Base-by-base conservation (phyloP, 768 basidiomycete species). In the Kwoniella bestiolae region DNA sequence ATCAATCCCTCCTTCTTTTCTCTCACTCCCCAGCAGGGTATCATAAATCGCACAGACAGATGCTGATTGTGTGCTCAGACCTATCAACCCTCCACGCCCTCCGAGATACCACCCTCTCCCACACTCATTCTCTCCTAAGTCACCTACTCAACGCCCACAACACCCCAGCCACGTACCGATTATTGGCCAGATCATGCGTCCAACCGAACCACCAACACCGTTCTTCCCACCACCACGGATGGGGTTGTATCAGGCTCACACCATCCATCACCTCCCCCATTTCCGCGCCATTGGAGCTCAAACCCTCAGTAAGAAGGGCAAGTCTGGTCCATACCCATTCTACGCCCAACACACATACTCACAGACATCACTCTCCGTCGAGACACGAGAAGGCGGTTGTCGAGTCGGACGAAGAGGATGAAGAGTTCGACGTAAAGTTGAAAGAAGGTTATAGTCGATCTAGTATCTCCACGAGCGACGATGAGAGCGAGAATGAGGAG, bases 211-310 rank as follows among this genome's bases (percentile, higher is more conserved):
- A 59, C 8, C 29, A 26, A 14, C 29, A 12, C 34, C 65, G 23
- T 18, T 35, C 63, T 16, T 46, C 55, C 4, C 41, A 28, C 16
- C 51, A 41, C 14, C 50, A 66, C 29, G 74, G 76, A 18, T 80
- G 79, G 79, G 79, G 77, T 29, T 80, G 79, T 68, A 76, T 80
- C 56, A 69, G 79, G 5, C 69, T 80, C 18, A 72, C 77, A 21
- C 79, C 69, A 16, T 66, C 63, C 51, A 65, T 63, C 63, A 12
- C 41, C 57, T 66, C 65, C 9, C 66, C 66, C 26, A 41, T 63
- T 34, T 56, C 65, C 5, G 35, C 55, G 1, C 56, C 11, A n/a
- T 55, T 51, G 55, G 63, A 63, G 16, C 49, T 65, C 18, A 71
- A 63, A 56, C 51, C 60, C 23, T 29, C n/a, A 29, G 65, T 57